These are phyloP conservation scores for Pulveroboletus sp. DNA, from an alignment of 768 basidiomycete genomes.

Conservation along the genomic window DNA sequence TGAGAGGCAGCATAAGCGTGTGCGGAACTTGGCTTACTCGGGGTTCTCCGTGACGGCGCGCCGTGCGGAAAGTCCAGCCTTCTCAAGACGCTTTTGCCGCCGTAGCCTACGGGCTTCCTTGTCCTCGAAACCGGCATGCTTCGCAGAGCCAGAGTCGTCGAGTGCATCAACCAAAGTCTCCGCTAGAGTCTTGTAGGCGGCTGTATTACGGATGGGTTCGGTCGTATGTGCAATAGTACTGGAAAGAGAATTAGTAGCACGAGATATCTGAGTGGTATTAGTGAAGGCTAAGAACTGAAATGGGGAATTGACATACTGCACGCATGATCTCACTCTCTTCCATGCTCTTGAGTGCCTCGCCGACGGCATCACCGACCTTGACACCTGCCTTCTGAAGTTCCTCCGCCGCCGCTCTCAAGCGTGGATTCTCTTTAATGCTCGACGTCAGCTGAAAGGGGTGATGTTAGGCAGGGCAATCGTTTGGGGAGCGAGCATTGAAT, in stretches of 20 bases:
- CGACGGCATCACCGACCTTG: conserved; percentile 90
- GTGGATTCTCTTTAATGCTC: conserved; percentile 94
- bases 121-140: conserved; percentile 95
- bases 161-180: conserved; percentile 89
- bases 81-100: conserved; percentile 74
- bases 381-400: conserved; percentile 87
- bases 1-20: background rate
- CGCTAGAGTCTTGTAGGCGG: conserved; percentile 86
- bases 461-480: conserved; percentile 2
- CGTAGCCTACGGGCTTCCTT: conserved; percentile 83
- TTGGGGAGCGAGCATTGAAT: background rate
- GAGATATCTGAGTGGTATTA: conserved; percentile 57
- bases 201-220: conserved; percentile 95
- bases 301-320: conserved; percentile 48
- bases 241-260: conserved; percentile 82
- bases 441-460: conserved; percentile 67
- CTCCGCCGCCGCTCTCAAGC: conserved; percentile 86
- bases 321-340: conserved; percentile 94
- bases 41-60: conserved; percentile 64
- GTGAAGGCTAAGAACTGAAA: background rate
- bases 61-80: conserved; percentile 64
- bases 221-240: conserved; percentile 84
- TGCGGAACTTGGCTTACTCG: conserved; percentile 55
- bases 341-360: conserved; percentile 86
- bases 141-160: conserved; percentile 89